These are phyloP conservation scores for Rhytidiadelphus loreus DNA, from an alignment of 225 moss, liverwort and hornwort genomes.

Conservation along the genomic window DNA sequence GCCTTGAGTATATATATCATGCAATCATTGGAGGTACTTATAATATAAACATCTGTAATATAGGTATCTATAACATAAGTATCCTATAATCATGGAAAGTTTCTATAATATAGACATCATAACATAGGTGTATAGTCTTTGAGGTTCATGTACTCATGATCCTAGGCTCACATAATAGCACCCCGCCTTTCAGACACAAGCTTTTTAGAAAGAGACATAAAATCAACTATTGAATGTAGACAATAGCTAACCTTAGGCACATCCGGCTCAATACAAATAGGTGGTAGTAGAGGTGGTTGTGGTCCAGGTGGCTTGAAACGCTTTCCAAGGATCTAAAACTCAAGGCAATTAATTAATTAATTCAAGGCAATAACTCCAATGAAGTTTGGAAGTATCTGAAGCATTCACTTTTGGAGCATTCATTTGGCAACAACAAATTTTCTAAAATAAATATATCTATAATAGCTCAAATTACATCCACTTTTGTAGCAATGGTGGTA, in stretches of 20 bases:
- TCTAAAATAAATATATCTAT: not conserved
- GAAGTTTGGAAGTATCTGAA: not conserved
- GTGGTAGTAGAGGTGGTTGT: not conserved
- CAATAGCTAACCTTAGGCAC: not conserved
- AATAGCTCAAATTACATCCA: not conserved
- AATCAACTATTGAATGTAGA: not conserved
- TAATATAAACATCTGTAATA: too few species aligned
- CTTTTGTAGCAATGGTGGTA: not conserved
- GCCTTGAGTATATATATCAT: too few species aligned
- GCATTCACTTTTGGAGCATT: too few species aligned
- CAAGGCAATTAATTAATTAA: not conserved
- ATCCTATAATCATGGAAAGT: too few species aligned
- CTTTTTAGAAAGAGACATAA: not conserved
- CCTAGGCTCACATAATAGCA: too few species aligned
- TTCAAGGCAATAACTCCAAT: not conserved
- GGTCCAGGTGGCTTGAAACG: not conserved
- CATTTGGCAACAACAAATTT: too few species aligned
- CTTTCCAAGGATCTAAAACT: slow-evolving; percentile 19
- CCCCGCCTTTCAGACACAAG: not conserved
- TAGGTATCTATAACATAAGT: too few species aligned
- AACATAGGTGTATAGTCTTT: too few species aligned
- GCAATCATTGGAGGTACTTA: too few species aligned
- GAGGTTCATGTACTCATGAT: too few species aligned
- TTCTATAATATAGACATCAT: too few species aligned
- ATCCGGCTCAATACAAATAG: not conserved